Evolutionary conservation across 2,329 filamentous ascomycete genomes (phyloP).

Genomic region (Microascus cirrosus): DNA sequence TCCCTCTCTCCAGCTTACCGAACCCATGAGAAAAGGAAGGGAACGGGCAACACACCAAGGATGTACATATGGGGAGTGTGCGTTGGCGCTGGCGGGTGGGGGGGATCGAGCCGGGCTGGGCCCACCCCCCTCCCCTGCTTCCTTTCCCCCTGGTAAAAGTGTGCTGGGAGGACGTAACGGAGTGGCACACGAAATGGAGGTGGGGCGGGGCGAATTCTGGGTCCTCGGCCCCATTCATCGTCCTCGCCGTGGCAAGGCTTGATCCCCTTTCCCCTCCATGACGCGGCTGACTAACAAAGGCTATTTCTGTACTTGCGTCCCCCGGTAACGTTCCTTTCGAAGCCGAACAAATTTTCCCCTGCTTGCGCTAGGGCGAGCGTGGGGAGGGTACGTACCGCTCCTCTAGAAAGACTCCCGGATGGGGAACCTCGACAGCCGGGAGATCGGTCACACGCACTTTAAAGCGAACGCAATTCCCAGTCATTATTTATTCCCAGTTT

Average conservation of each 20-base stretch:
- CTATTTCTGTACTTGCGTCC: too few species aligned
- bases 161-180: neutral
- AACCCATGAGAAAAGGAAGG: slow-evolving; percentile 10
- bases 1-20: slow-evolving; percentile 11
- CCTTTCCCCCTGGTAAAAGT: neutral
- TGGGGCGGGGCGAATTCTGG: neutral
- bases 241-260: neutral
- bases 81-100: neutral
- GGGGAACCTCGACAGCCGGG: too few species aligned
- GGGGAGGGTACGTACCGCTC: neutral
- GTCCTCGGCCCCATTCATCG: neutral
- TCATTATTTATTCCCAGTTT: too few species aligned
- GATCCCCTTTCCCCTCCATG: neutral
- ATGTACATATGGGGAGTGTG: slow-evolving; percentile 3
- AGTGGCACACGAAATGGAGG: neutral
- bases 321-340: neutral
- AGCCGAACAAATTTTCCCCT: neutral
- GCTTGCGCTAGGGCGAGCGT: neutral
- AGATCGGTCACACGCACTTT: too few species aligned
- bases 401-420: neutral
- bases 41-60: slow-evolving; percentile 6
- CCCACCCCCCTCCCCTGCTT: neutral
- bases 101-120: neutral
- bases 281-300: neutral
- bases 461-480: too few species aligned